These are phyloP conservation scores for Parastagonospora nodorum DNA, from an alignment of 2,329 filamentous ascomycete species.

Conservation along the genomic window DNA sequence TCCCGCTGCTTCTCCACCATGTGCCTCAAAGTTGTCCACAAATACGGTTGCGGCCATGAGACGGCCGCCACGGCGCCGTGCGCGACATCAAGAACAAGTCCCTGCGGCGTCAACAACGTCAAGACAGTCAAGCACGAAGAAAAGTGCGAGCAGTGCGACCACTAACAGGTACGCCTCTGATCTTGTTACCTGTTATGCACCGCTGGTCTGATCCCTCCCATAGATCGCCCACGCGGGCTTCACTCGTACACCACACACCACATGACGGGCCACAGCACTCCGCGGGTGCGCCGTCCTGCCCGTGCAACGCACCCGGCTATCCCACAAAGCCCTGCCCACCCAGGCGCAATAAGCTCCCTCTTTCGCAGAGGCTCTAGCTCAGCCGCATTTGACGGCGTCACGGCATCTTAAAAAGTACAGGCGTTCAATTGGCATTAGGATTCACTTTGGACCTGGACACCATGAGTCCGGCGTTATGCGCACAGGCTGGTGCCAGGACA, in stretches of 20 bases:
- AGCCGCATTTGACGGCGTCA: constrained; percentile 51
- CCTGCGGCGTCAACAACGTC: constrained; percentile 49
- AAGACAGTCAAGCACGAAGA: constrained; percentile 55
- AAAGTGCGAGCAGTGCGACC: constrained; percentile 54
- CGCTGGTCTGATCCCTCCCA: constrained; percentile 35
- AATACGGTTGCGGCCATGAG: constrained; percentile 54
- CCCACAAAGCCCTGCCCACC: constrained; percentile 26
- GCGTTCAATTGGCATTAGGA: constrained; percentile 46
- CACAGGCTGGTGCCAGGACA: constrained; percentile 42
- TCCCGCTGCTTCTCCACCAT: constrained; percentile 41
- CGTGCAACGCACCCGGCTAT: constrained; percentile 31
- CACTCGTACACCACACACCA: constrained; percentile 37
- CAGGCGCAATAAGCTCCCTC: constrained; percentile 21
- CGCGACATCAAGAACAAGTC: constrained; percentile 51
- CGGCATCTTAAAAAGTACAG: constrained; percentile 42
- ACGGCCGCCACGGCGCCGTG: constrained; percentile 51
- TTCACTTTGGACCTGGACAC: constrained; percentile 30
- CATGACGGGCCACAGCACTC: constrained; percentile 39
- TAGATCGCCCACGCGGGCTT: constrained; percentile 37
- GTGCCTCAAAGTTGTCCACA: constrained; percentile 55
- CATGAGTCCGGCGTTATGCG: constrained; percentile 46
- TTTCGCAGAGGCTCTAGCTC: constrained; percentile 22
- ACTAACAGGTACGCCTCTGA: constrained; percentile 44
- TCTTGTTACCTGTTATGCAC: constrained; percentile 13
- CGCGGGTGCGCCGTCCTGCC: constrained; percentile 27